A percentile compares a stretch with the other conserved stretches of the same genome.
Evolutionary conservation across 495 filamentous ascomycete genomes (phyloP).

Genomic region (Penicillium cinerascens): DNA sequence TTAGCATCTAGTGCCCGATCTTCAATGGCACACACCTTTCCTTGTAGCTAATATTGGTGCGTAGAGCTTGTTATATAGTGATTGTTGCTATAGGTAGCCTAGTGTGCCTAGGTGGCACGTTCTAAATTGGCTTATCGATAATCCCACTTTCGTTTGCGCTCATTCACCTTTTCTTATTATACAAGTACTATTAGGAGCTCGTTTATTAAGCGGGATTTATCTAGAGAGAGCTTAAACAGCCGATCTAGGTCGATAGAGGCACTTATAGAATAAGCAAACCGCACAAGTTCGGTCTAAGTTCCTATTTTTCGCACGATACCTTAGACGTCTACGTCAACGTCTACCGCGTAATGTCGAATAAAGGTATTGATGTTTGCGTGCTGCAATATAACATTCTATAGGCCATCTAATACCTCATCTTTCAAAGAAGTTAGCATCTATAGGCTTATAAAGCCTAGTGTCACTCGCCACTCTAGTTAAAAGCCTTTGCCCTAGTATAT

Average conservation of each 20-base stretch:
- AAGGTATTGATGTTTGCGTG: conserved; percentile 28
- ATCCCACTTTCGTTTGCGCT: not conserved
- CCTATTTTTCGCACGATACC: conserved; percentile 21
- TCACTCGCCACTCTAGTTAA: conserved; percentile 33
- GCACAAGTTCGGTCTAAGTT: conserved; percentile 2
- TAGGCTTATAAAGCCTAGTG: not conserved
- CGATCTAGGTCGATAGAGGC: not conserved
- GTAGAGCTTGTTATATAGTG: too few species aligned
- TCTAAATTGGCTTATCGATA: not conserved
- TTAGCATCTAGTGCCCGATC: too few species aligned
- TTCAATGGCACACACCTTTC: too few species aligned
- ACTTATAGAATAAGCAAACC: not conserved
- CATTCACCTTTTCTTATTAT: not conserved
- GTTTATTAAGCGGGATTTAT: not conserved
- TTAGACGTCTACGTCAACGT: conserved; percentile 25
- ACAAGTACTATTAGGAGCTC: not conserved
- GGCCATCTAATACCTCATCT: conserved; percentile 26
- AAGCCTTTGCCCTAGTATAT: conserved; percentile 34
- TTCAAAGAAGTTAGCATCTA: conserved; percentile 6
- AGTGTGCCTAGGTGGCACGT: too few species aligned
- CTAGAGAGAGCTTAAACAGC: not conserved
- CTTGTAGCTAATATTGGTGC: too few species aligned
- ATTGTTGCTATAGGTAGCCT: too few species aligned
- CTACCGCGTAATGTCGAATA: conserved; percentile 29
- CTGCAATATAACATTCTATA: conserved; percentile 33